Percentiles rank a stretch among this genome's conserved stretches.
phyloP scores from a whole-genome alignment of 352 stramenopile genomes.

The Globisporangium parvum region DNA sequence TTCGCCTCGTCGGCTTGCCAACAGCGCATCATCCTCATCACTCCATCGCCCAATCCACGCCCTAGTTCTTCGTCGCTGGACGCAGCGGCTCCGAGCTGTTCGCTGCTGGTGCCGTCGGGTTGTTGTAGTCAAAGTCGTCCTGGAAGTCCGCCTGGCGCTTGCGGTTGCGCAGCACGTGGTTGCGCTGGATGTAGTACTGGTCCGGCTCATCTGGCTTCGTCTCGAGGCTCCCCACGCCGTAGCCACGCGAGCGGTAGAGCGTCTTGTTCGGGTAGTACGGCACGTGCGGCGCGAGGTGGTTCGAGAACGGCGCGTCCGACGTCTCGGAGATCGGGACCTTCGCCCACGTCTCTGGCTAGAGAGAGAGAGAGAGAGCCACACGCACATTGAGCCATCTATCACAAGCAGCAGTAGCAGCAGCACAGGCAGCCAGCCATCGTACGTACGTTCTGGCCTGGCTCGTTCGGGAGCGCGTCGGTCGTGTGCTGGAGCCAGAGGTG shows the following conservation, averaged over 20 bases:
- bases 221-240: conserved; percentile 71
- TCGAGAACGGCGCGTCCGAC: conserved; percentile 65
- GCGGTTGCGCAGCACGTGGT: conserved; percentile 61
- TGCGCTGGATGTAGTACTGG: conserved; percentile 79
- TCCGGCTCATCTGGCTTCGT: conserved; percentile 57
- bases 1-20: too few relatives aligned
- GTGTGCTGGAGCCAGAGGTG: conserved; percentile 83
- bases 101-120: conserved; percentile 37
- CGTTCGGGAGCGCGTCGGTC: conserved; percentile 58
- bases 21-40: too few relatives aligned
- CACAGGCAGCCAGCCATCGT: neutral
- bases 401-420: neutral
- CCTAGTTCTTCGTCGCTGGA: conserved; percentile 59
- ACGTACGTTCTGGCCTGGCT: conserved; percentile 57
- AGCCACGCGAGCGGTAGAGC: conserved; percentile 70
- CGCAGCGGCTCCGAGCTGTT: conserved; percentile 48
- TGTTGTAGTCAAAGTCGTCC: conserved; percentile 83
- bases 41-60: neutral
- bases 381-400: neutral
- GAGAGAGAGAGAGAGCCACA: neutral
- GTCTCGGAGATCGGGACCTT: conserved; percentile 45
- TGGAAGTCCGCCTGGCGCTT: conserved; percentile 59
- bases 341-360: conserved; percentile 58
- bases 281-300: conserved; percentile 57
- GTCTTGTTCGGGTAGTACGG: conserved; percentile 76